Percentiles rank a stretch among this genome's conserved stretches.
phyloP scores from a whole-genome alignment of 2,329 filamentous ascomycete species.

The Albophoma yamanashiensis region DNA sequence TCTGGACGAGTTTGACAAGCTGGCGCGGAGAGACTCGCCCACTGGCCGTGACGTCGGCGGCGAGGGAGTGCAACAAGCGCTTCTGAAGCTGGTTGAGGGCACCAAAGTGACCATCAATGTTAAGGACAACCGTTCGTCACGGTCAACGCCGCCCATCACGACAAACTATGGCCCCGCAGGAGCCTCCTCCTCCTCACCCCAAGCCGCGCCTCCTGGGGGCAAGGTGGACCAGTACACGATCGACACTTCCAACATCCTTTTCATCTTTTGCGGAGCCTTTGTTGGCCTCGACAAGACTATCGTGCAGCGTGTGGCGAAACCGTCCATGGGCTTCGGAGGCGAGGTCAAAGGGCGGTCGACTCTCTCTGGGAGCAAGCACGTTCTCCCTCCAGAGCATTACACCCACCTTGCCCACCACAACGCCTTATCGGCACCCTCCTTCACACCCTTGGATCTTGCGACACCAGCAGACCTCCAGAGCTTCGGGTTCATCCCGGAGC shows the following conservation, averaged over 20 bases:
- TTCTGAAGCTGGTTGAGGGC: conserved; percentile 92
- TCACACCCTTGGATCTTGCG: conserved; percentile 58
- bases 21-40: conserved; percentile 75
- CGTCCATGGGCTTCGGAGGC: conserved; percentile 84
- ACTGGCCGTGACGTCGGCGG: conserved; percentile 92
- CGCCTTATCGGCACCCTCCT: conserved; percentile 22
- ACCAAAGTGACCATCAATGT: conserved; percentile 87
- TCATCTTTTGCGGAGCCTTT: conserved; percentile 94
- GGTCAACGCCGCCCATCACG: conserved; percentile 40
- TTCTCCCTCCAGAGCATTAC: conserved; percentile 54
- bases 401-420: conserved; percentile 45
- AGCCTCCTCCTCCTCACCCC: conserved; percentile 31
- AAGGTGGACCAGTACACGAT: conserved; percentile 60
- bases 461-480: conserved; percentile 67
- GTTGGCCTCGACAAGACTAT: conserved; percentile 84
- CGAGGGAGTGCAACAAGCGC: conserved; percentile 90
- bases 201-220: conserved; percentile 32
- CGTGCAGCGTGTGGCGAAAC: conserved; percentile 73
- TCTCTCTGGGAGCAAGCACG: conserved; percentile 38
- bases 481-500: conserved; percentile 86
- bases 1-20: conserved; percentile 95
- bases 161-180: conserved; percentile 38
- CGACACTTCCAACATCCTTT: conserved; percentile 91
- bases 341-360: conserved; percentile 53
- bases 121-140: conserved; percentile 60